Evolutionary conservation across 176 grass and related monocot species (phyloP), one percentile per base, ranked within the genome.

Genomic region (Carex scoparia): DNA sequence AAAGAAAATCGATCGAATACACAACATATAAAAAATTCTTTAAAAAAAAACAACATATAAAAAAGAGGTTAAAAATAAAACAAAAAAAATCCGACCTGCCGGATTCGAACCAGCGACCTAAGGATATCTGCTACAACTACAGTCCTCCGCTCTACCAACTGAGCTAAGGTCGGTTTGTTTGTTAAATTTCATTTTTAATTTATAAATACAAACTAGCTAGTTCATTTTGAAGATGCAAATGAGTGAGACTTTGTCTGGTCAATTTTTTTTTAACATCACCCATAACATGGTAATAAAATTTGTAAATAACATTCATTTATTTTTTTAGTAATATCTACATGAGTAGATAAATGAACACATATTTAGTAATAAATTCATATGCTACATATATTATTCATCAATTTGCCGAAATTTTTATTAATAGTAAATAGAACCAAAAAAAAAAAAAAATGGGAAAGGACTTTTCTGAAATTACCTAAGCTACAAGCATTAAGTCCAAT

Each of bases 71-170:
- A 35, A 46, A 67, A 35, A 42, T 0, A 42, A 42, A 42, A n/a
- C n/a, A n/a, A n/a, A n/a, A n/a, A n/a, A 32, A 33, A 1, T 94
- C 93, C 86, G 90, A 94, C 91, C 89, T 93, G 84, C 91, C 89
- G 89, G 93, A 98, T 95, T 95, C 93, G 91, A 95, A 98, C 89
- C 91, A 98, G 91, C 91, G 88, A 93, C 95, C 93, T 94, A 98
- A 98, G 92, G 93, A 98, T 98, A 81, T 23, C 90, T 92, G 87
- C 89, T 3, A 63, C 61, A 7, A 93, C 91, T 98, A 93, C 91
- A 95, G 91, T 98, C 89, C 91, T 93, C 91, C 91, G 89, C 95
- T 90, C 91, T 93, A 93, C 95, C 91, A 98, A 94, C 89, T 94
- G 95, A 95, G 93, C 89, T 92, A 95, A 95, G 86, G 89, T 93